Conservation (phyloP, 768 basidiomycete genomes). For the Gloeopeniophorella convolvens region DNA sequence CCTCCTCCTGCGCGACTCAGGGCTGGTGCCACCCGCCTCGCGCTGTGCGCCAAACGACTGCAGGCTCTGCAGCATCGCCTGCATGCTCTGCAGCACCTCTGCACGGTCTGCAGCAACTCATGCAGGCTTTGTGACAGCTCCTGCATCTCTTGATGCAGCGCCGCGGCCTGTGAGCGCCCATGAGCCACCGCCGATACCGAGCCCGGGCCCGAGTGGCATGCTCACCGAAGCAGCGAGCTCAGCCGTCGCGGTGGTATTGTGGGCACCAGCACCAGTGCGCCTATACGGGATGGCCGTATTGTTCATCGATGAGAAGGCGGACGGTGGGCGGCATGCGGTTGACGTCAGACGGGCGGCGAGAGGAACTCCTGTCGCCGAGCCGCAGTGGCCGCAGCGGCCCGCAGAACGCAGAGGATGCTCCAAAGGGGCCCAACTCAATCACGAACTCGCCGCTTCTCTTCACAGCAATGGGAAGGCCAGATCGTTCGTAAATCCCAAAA, state of each 20-base stretch:
- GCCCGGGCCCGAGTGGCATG: background rate
- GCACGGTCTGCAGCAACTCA: background rate
- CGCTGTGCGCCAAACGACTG: background rate
- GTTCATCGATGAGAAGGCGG: background rate
- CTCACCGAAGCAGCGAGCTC: slow-evolving; percentile 5
- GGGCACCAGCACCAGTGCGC: background rate
- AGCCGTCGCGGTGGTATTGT: background rate
- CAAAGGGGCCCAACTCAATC: no score
- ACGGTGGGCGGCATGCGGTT: background rate
- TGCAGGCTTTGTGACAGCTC: slow-evolving; percentile 9
- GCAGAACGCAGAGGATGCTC: background rate
- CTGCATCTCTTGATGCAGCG: slow-evolving; percentile 15
- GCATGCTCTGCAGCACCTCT: background rate
- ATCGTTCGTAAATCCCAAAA: no score
- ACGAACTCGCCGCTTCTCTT: no score
- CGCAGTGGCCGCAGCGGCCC: background rate
- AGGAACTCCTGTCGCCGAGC: no score
- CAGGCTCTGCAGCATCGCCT: slow-evolving; percentile 6
- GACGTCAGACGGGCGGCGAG: no score
- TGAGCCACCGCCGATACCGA: background rate
- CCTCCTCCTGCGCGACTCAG: no score
- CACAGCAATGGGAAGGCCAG: no score
- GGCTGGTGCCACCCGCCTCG: background rate
- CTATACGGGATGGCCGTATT: background rate
- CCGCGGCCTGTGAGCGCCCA: slow-evolving; percentile 19